These are phyloP conservation scores for Beauveria sp. DNA, from an alignment of 2,329 filamentous ascomycete genomes.

Conservation along the genomic window DNA sequence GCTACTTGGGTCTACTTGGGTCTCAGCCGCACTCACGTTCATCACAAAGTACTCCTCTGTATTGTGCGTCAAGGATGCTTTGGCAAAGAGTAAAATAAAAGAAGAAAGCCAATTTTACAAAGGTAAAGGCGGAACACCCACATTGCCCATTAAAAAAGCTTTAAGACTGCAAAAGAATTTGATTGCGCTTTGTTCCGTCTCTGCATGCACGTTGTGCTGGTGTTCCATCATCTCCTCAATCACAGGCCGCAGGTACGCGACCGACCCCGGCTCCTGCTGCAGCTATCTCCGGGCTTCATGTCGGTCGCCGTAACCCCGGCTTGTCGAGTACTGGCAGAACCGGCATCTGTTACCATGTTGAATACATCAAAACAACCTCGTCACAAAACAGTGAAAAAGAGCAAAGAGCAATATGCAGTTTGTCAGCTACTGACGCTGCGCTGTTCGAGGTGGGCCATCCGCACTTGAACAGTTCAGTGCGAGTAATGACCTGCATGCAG, in stretches of 20 bases:
- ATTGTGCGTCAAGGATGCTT: neutral
- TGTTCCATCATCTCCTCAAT: neutral
- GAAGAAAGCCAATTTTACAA: neutral
- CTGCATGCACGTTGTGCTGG: neutral
- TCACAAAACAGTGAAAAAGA: neutral
- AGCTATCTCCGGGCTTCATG: neutral
- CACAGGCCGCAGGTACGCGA: neutral
- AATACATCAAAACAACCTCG: neutral
- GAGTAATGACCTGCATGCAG: constrained; percentile 11
- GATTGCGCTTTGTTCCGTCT: neutral
- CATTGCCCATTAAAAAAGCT: neutral
- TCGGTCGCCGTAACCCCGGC: neutral
- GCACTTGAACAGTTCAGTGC: neutral
- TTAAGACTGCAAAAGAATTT: neutral
- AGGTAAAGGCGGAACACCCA: neutral
- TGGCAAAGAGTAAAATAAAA: neutral
- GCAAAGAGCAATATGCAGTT: neutral
- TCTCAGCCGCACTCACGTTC: neutral
- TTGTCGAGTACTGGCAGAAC: neutral
- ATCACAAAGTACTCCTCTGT: neutral
- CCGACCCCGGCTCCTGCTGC: neutral
- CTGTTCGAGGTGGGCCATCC: neutral
- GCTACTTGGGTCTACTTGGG: neutral
- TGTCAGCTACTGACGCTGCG: no score
- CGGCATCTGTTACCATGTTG: neutral